phyloP scores from a whole-genome alignment of 148 eudicot species.

The Arctostaphylos glauca region DNA sequence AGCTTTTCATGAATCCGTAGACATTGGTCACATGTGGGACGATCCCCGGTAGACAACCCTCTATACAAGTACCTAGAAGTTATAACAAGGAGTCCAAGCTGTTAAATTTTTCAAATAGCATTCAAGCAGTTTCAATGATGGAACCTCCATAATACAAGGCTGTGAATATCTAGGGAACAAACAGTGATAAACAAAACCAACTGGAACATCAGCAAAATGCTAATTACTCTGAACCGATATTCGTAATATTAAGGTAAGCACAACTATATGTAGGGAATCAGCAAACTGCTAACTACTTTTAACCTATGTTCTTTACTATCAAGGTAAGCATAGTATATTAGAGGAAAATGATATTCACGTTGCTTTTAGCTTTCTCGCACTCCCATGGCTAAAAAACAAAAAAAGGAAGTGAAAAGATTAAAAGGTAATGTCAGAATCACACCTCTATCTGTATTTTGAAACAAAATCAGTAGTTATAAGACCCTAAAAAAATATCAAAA shows the following conservation, averaged over 20 bases:
- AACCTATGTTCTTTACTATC: no score
- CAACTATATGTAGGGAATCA: not conserved
- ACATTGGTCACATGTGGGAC: constrained; percentile 95
- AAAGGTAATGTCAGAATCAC: not conserved
- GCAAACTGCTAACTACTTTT: no score
- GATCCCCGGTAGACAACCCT: constrained; percentile 94
- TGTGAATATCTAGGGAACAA: not conserved
- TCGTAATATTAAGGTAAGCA: not conserved
- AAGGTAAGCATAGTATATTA: no score
- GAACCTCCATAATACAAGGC: not conserved
- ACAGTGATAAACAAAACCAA: not conserved
- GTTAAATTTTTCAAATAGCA: not conserved
- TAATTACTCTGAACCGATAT: not conserved
- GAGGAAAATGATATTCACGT: not conserved
- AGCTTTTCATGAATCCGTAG: constrained; percentile 86
- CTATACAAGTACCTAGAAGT: constrained; percentile 75
- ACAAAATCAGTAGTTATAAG: not conserved
- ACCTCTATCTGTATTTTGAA: not conserved
- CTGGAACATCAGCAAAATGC: not conserved
- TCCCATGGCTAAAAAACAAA: not conserved
- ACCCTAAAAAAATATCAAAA: not conserved
- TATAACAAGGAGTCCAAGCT: constrained; percentile 1
- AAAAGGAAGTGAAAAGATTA: not conserved
- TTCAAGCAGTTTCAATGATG: not conserved
- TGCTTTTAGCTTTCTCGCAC: not conserved